Evolutionary conservation across 257 asterid species (phyloP), one percentile per base, ranked within the genome.

Genomic region (Capsicum pubescens): DNA sequence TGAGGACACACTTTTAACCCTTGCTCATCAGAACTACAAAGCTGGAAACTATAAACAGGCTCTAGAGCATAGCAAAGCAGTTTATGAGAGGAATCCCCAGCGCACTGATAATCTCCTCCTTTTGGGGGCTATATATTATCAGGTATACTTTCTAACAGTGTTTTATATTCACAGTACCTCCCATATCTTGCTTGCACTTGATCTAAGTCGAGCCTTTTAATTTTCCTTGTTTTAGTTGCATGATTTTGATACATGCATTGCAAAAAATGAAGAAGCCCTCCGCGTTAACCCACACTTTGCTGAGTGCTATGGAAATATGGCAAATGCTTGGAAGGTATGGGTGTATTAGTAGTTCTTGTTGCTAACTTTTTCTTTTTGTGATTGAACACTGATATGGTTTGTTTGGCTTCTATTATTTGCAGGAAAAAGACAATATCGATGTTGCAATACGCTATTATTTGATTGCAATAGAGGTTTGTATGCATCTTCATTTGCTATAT

Each of bases 241-340:
- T 57, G 98, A 97, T 85, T 95, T 92, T 80, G 98, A 97, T 61
- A 88, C 79, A 80, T 97, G 99, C 91, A 92, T 97, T 19, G 93
- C 97, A 14, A 97, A 93, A 91, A 97, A 97, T 87, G 98, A 97
- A 88, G 99, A 97, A 89, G 98, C 99, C 82, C 94, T 97, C 71
- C 91, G 91, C 39, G 87, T 97, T 80, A 93, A 97, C 83, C 98
- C 99, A 15, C 95, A 90, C 79, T 95, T 97, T 92, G 98, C 99
- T 52, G 99, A 97, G 91, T 95, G 99, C 88, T 97, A 95, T 89
- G 99, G 99, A 67, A 97, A 97, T 86, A 97, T 97, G 99, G 99
- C 98, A 50, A 97, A 97, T 90, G 99, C 99, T 86, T 97, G 92
- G 94, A 97, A 97, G 98, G 99, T 97, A 87, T 71, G 64, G 9